A percentile compares a stretch with the other conserved stretches of the same genome.
phyloP scores from a whole-genome alignment of 352 stramenopile genomes.

The Halophytophthora batemanensis region DNA sequence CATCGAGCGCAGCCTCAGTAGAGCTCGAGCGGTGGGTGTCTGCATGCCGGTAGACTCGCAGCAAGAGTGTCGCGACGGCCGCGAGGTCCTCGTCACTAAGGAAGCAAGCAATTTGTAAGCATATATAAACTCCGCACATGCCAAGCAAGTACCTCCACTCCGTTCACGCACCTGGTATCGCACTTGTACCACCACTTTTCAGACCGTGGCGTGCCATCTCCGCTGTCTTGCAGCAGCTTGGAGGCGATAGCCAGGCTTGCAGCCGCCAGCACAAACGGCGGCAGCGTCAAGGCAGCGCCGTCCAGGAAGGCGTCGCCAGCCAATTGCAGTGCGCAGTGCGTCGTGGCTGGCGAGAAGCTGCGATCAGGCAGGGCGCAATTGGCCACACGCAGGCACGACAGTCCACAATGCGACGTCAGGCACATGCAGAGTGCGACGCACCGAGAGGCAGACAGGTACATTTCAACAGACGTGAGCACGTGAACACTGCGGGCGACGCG shows the following conservation, averaged over 20 bases:
- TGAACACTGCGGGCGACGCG: neutral
- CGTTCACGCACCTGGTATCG: conserved; percentile 35
- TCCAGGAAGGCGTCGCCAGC: conserved; percentile 38
- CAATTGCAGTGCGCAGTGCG: conserved; percentile 32
- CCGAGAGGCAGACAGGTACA: no score
- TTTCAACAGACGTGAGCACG: neutral
- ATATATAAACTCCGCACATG: neutral
- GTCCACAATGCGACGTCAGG: neutral
- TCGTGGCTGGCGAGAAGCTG: conserved; percentile 31
- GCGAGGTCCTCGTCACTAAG: conserved; percentile 48
- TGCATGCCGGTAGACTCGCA: conserved; percentile 16
- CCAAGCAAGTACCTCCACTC: neutral
- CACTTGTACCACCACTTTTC: conserved; percentile 52
- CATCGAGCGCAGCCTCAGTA: neutral
- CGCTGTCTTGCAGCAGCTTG: neutral
- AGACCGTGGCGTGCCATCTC: neutral
- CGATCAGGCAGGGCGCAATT: no score
- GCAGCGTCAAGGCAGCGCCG: conserved; percentile 15
- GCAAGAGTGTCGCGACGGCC: conserved; percentile 19
- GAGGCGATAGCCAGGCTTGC: conserved; percentile 25
- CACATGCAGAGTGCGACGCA: no score
- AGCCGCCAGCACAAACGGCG: conserved; percentile 29
- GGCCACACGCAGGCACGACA: neutral
- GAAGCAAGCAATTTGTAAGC: conserved; percentile 18
- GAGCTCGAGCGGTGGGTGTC: neutral